These are phyloP conservation scores for Fusarium mangiferae DNA, from an alignment of 2,329 filamentous ascomycete species.

Conservation along the genomic window DNA sequence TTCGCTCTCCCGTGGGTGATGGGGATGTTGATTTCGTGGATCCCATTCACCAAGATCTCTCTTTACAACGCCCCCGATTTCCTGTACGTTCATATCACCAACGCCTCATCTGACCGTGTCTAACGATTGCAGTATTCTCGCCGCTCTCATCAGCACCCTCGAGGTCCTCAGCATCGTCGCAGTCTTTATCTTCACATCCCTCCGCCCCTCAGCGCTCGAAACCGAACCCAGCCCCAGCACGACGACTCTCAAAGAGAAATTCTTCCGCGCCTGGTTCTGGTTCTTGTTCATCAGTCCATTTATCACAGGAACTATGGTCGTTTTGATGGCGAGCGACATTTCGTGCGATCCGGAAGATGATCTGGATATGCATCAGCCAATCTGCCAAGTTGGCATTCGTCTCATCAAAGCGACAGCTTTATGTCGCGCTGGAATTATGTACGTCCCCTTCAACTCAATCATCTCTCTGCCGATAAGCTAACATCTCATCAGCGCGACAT, in stretches of 20 bases:
- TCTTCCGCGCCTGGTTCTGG: constrained; percentile 27
- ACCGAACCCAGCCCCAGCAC: background rate
- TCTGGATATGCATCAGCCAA: constrained; percentile 25
- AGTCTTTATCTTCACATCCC: constrained; percentile 26
- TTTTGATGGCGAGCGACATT: constrained; percentile 33
- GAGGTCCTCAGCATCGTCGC: constrained; percentile 29
- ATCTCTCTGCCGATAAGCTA: background rate
- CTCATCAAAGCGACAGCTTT: constrained; percentile 34
- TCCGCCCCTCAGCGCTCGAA: background rate
- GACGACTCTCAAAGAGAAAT: constrained; percentile 16
- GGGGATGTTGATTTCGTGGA: constrained; percentile 32
- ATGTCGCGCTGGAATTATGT: constrained; percentile 31
- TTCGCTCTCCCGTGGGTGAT: constrained; percentile 28
- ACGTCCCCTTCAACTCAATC: background rate
- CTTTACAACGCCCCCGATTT: constrained; percentile 22
- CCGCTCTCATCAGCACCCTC: constrained; percentile 22
- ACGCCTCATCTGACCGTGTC: background rate
- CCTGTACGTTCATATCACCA: background rate
- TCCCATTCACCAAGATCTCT: constrained; percentile 28
- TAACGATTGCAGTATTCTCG: constrained; percentile 16
- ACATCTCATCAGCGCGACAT: constrained; percentile 13
- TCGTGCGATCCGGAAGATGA: constrained; percentile 27
- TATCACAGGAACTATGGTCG: constrained; percentile 13
- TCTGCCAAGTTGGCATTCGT: constrained; percentile 29
- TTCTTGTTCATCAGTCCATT: constrained; percentile 29